phyloP scores from a whole-genome alignment of 371 early-diverging fungal species.

The Lichtheimia ornata region DNA sequence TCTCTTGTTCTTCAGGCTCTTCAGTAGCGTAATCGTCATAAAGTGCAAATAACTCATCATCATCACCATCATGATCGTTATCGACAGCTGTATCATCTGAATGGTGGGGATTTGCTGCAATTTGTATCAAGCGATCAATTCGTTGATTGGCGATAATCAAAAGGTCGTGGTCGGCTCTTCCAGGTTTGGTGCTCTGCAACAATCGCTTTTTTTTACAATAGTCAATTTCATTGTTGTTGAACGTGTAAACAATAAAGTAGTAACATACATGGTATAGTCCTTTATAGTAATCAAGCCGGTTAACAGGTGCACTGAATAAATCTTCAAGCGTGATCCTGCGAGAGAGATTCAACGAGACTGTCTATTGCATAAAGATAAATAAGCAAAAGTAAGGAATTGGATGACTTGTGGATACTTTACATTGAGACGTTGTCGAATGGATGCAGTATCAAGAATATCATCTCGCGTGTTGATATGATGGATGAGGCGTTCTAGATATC shows the following conservation, averaged over 20 bases:
- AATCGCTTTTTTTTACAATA: constrained; percentile 23
- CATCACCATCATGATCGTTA: constrained; percentile 19
- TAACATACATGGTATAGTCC: constrained; percentile 43
- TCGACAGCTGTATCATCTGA: constrained; percentile 18
- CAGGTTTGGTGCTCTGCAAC: constrained; percentile 40
- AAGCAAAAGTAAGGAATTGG: too few species aligned
- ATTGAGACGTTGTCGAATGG: constrained; percentile 27
- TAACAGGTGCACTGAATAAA: constrained; percentile 47
- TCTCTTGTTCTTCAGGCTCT: constrained; percentile 2
- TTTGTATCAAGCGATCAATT: constrained; percentile 35
- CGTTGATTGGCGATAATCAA: constrained; percentile 36
- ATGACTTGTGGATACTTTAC: constrained; percentile 7
- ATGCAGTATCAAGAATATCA: constrained; percentile 35
- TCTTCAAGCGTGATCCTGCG: constrained; percentile 40
- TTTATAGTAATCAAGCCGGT: constrained; percentile 52
- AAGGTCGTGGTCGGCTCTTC: constrained; percentile 39
- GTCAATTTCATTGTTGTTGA: neutral
- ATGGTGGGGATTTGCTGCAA: constrained; percentile 15
- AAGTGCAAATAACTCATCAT: neutral
- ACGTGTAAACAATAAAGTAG: neutral
- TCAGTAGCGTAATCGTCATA: constrained; percentile 22
- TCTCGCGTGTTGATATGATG: constrained; percentile 35
- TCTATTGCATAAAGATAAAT: constrained; percentile 13
- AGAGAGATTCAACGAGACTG: constrained; percentile 26
- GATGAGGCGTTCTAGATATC: constrained; percentile 41